Base-by-base conservation (phyloP, 371 early-diverging fungal species). In the Zychaea mexicana region DNA sequence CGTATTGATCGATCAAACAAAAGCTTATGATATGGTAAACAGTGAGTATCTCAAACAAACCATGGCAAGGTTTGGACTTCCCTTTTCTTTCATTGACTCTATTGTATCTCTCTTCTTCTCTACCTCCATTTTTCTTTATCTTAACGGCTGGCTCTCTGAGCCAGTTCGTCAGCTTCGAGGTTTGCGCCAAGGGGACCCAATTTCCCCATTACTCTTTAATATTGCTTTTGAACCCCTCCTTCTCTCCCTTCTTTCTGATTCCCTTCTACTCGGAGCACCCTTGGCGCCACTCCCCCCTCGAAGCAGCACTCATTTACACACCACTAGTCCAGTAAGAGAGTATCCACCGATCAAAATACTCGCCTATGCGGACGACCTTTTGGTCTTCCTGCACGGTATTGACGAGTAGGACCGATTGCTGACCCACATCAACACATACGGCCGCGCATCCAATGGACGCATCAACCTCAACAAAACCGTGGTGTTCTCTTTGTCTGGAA, bases 141-240 rank as follows among this genome's bases (percentile, higher is more conserved):
- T 68, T 31, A 71, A 71, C 38, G 70, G 68, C 2, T 49, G 47
- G n/a, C 33, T 70, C 13, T 15, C 59, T 0, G 5, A n/a, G 1
- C 54, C 68, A 2, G 42, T 70, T 22, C 28, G 22, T 0, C 64
- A 66, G 49, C 26, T 19, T 12, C 56, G 70, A 22, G 65, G 65
- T 0, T 31, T 69, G 1, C 62, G 66, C 1, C 70, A 69, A 54
- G 65, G 65, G 0, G 70, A 69, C 31, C 66, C 66, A 2, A 49
- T 69, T 8, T 69, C 66, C 0, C 66, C 70, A 4, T 15, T 62
- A 8, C 62, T 65, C 1, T 69, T 69, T 53, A 65, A 71, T 30
- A 27, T 70, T 2, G 68, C 65, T 0, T 47, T 69, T 19, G 70
- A 70, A 38, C 68, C 68, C 0, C 65, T 71, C 12, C 60, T 68